phyloP scores from a whole-genome alignment of 2,329 filamentous ascomycete genomes.

The Calonectria crousiana region DNA sequence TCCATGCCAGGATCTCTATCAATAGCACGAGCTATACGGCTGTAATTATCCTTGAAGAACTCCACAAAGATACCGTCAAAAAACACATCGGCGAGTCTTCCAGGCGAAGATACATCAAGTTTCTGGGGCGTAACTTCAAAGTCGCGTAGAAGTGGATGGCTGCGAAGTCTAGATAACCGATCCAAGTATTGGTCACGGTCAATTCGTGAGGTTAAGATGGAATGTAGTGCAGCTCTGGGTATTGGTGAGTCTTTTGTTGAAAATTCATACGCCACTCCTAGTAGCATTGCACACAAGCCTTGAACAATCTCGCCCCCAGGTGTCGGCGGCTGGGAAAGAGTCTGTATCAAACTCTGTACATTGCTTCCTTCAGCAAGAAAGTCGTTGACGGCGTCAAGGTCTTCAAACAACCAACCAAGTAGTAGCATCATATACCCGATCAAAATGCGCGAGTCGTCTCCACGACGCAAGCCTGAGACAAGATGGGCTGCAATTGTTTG shows the following conservation, averaged over 20 bases:
- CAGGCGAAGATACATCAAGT: conserved; percentile 60
- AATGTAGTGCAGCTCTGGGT: conserved; percentile 82
- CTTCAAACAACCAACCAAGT: conserved; percentile 91
- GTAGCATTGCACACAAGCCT: conserved; percentile 84
- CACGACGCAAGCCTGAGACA: conserved; percentile 80
- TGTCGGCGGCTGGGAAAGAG: conserved; percentile 70
- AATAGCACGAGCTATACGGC: conserved; percentile 83
- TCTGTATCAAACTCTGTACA: conserved; percentile 86
- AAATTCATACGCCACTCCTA: conserved; percentile 95
- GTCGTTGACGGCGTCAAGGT: conserved; percentile 91
- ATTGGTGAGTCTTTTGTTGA: conserved; percentile 97
- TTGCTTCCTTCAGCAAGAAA: conserved; percentile 93
- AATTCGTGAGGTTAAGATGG: conserved; percentile 80
- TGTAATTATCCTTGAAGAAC: conserved; percentile 97
- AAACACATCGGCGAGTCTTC: conserved; percentile 80
- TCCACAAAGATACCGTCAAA: conserved; percentile 91
- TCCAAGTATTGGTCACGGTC: conserved; percentile 91
- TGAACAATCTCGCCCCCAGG: conserved; percentile 76
- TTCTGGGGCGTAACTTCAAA: conserved; percentile 88
- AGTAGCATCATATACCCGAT: conserved; percentile 92
- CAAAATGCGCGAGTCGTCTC: conserved; percentile 82
- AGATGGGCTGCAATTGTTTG: conserved; percentile 90
- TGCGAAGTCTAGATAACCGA: conserved; percentile 80
- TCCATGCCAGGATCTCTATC: conserved; percentile 93
- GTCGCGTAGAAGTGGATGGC: conserved; percentile 84